These are phyloP conservation scores for Ilyonectria robusta DNA, from an alignment of 2,329 filamentous ascomycete species.

Conservation along the genomic window DNA sequence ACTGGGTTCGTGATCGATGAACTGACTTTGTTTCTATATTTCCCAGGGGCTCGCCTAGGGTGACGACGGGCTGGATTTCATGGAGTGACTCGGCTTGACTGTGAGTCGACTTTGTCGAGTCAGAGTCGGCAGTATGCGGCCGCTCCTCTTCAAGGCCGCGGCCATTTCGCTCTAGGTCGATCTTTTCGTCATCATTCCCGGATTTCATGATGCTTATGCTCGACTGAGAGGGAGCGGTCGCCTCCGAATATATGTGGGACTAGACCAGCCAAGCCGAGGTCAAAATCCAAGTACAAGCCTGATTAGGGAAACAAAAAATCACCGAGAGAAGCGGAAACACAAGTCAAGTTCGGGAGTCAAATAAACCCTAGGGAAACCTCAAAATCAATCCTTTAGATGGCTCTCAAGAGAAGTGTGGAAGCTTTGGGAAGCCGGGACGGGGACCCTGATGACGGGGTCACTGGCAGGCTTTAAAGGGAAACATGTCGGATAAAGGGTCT, in stretches of 20 bases:
- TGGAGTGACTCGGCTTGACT: conserved; percentile 24
- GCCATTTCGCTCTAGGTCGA: conserved; percentile 33
- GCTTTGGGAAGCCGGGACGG: neutral
- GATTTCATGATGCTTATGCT: conserved; percentile 32
- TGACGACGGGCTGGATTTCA: conserved; percentile 39
- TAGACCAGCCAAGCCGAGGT: conserved; percentile 23
- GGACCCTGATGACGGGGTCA: conserved; percentile 10
- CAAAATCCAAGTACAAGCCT: conserved; percentile 3
- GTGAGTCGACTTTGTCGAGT: conserved; percentile 32
- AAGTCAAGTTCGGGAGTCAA: neutral
- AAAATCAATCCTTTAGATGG: neutral
- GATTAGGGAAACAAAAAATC: conserved; percentile 1
- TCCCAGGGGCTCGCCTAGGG: conserved; percentile 41
- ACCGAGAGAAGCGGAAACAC: conserved; percentile 1
- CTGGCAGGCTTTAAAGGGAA: conserved; percentile 22
- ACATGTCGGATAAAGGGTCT: conserved; percentile 24
- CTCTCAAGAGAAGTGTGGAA: conserved; percentile 12
- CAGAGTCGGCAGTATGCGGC: conserved; percentile 32
- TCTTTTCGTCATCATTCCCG: conserved; percentile 32
- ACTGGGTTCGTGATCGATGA: conserved; percentile 42
- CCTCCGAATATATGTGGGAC: conserved; percentile 41
- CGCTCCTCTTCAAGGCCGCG: conserved; percentile 20
- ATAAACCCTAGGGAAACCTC: neutral
- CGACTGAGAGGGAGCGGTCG: conserved; percentile 28
- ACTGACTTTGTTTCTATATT: conserved; percentile 41